Base-by-base conservation (phyloP, 306 rosid species). In the Cicer bijugum region DNA sequence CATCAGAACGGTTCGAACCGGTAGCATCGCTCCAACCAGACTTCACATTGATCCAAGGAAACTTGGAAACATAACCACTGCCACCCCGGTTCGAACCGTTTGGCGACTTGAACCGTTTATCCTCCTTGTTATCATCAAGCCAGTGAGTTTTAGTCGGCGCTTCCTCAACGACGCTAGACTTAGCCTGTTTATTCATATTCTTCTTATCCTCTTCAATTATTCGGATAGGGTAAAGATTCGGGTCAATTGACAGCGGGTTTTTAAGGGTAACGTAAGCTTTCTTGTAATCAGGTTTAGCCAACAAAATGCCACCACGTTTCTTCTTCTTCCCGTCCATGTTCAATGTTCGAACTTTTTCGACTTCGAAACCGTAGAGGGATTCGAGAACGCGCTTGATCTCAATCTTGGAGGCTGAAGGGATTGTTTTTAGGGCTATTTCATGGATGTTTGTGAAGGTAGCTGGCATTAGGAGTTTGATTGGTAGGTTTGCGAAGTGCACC, bases 271-370 rank as follows among this genome's bases (percentile, higher is more conserved):
- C 88, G 48, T 90, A 92, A 58, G 98, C 98, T 67, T 92, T 92
- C 70, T 92, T 90, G 81, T 90, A 92, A 53, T 90, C 92, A 8
- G 98, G 96, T 16, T 81, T 87, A 0, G 95, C 88, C 9, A 92
- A 37, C 23, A 92, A 16, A 0, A 92, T 46, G 0, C 96, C 95
- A 0, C 95, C 94, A 1, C 88, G 84, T 69, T 90, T 85, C 91
- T 86, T 92, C 84, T 92, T 92, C 84, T 92, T 95, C 5, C 96
- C 96, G 8, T 92, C 96, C 95, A 84, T 92, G 86, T 92, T 92
- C 1, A 90, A 83, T 11, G 98, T 92, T 9, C 72, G 89, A 63
- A 90, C 98, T 77, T 85, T 87, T 2, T 88, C 96, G 51, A 90
- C 92, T 15, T 95, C 88, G 78, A 91, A 94, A 7, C 97, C 96